Percentiles rank a stretch among this genome's conserved stretches.
Evolutionary conservation across 192 early-diverging fungal species (phyloP).

Genomic region (Piromyces sp.): DNA sequence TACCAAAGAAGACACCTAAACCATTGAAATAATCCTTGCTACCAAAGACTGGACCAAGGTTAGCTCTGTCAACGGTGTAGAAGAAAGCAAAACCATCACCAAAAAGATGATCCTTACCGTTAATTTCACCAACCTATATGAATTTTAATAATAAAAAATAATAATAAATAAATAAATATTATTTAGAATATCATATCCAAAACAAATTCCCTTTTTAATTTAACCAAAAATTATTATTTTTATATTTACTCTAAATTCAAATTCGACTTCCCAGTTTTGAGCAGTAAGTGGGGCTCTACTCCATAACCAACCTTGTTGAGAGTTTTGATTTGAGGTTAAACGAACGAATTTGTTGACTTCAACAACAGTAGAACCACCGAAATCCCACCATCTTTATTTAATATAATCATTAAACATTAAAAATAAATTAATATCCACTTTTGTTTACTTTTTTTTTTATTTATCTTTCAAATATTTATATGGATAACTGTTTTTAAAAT

Average conservation of each 20-base stretch:
- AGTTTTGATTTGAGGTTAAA: conserved; percentile 61
- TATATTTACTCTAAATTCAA: conserved; percentile 54
- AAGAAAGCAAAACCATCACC: conserved; percentile 97
- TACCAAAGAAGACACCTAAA: conserved; percentile 91
- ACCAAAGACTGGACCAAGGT: conserved; percentile 74
- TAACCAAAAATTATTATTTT: too few species aligned
- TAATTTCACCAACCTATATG: conserved; percentile 23
- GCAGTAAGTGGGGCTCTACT: conserved; percentile 26
- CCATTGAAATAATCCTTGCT: conserved; percentile 72
- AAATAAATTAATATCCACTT: too few species aligned
- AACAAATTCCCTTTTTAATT: too few species aligned
- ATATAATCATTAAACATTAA: too few species aligned
- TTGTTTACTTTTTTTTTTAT: too few species aligned
- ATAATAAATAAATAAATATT: too few species aligned
- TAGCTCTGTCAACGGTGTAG: conserved; percentile 52
- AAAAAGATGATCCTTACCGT: conserved; percentile 54
- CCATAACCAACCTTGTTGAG: conserved; percentile 41
- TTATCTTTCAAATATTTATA: too few species aligned
- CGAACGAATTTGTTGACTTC: conserved; percentile 76
- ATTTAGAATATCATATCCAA: too few species aligned
- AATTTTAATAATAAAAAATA: too few species aligned
- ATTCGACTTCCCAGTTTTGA: conserved; percentile 65
- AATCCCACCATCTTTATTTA: conserved; percentile 82
- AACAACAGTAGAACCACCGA: conserved; percentile 77
- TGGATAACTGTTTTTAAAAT: too few species aligned